Conservation (phyloP, 352 stramenopile genomes). For the Phytopythium cucurbitacearum region DNA sequence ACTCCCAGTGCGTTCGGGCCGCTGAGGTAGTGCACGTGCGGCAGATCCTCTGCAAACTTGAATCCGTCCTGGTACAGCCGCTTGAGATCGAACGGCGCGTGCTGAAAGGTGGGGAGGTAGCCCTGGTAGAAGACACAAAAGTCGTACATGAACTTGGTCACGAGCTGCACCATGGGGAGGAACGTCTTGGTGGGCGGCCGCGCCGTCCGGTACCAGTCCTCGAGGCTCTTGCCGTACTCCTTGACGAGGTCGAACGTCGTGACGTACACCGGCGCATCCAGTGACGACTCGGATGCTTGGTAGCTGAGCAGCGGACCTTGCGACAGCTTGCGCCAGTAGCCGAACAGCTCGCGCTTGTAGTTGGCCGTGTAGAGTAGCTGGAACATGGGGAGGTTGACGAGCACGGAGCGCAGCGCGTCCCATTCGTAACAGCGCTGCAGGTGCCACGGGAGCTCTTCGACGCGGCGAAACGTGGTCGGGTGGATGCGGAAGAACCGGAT, state of each 20-base stretch:
- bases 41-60: constrained; percentile 58
- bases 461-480: constrained; percentile 71
- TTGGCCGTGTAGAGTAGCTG: constrained; percentile 89
- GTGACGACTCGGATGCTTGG: constrained; percentile 18
- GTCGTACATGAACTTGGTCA: constrained; percentile 89
- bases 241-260: constrained; percentile 90
- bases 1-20: constrained; percentile 14
- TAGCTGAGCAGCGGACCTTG: constrained; percentile 66
- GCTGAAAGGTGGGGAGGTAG: constrained; percentile 66
- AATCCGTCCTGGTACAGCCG: constrained; percentile 70
- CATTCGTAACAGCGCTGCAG: constrained; percentile 88
- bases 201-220: constrained; percentile 82
- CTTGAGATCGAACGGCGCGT: constrained; percentile 70
- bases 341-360: constrained; percentile 88
- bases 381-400: constrained; percentile 91
- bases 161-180: constrained; percentile 65
- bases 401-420: constrained; percentile 77
- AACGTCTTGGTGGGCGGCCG: constrained; percentile 74
- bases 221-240: constrained; percentile 87
- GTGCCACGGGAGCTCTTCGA: constrained; percentile 92
- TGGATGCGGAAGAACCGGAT: constrained; percentile 83
- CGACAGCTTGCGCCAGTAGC: constrained; percentile 87
- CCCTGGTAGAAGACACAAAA: constrained; percentile 79
- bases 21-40: constrained; percentile 33
- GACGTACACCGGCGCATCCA: constrained; percentile 40